Base-by-base conservation (phyloP, 768 basidiomycete genomes). In the Psilocybe cubensis region DNA sequence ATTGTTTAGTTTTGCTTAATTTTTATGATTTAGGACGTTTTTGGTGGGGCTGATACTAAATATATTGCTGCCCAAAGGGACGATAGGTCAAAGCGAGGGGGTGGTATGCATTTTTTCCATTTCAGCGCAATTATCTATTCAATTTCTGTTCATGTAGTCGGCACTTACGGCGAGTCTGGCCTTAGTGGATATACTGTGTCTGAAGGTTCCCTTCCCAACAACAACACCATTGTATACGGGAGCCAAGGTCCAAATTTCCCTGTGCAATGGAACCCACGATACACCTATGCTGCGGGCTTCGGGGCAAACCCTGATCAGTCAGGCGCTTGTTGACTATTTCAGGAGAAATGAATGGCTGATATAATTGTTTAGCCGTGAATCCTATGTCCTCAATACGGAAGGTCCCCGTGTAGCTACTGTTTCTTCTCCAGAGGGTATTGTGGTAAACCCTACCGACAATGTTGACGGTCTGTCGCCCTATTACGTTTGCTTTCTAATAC, bases 191-290 rank as follows among this genome's bases (percentile, higher is more conserved):
- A 78, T 64, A 74, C 68, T 20, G 75, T 76, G 28, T 65, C 73
- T 12, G 66, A 70, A n/a, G 76, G 67, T 4, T 72, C 71, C 1
- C 66, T 66, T 18, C 77, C 78, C 17, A 74, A 65, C 57, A 78
- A 79, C 60, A 65, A 73, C 25, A 73, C 76, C 10, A 57, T 76
- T 20, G 62, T 78, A 8, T 67, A 69, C 53, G 78, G 78, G 20
- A 60, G 67, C n/a, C 70, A 78, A 58, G 77, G 77, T 20, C 72
- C 78, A 9, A 74, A 76, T 63, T 79, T 78, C 73, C 78, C 78
- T 21, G 76, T 78, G 21, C 71, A 74, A 46, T 79, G 78, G 77
- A 73, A 76, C 54, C 77, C 77, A 14, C 72, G 76, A 21, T 78
- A 78, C 42, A 66, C 73, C 17, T 74, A 72, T 61, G 78, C 76